phyloP scores from a whole-genome alignment of 331 rosid species.

The Malus hybrid region DNA sequence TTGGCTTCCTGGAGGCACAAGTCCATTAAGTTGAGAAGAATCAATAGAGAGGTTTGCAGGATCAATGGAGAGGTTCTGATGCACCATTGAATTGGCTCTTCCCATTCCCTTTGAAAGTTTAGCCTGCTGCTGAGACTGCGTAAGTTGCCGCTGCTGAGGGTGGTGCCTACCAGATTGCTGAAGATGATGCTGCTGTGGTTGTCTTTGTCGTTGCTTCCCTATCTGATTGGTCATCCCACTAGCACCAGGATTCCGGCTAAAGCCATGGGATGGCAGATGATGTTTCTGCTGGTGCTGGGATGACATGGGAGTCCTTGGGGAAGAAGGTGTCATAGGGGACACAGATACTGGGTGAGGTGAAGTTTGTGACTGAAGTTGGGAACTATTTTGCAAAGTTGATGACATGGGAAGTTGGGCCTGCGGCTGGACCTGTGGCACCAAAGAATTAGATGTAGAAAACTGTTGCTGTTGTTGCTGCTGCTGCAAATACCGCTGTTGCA shows the following conservation, averaged over 20 bases:
- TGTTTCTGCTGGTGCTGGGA: constrained; percentile 84
- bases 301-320: constrained; percentile 60
- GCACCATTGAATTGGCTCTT: constrained; percentile 58
- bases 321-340: constrained; percentile 54
- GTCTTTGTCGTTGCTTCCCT: constrained; percentile 72
- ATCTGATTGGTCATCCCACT: constrained; percentile 60
- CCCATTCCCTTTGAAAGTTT: constrained; percentile 75
- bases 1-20: constrained; percentile 68
- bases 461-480: constrained; percentile 55
- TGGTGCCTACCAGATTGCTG: constrained; percentile 88
- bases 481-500: constrained; percentile 67
- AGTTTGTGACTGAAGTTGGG: constrained; percentile 62
- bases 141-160: constrained; percentile 70
- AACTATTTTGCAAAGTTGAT: constrained; percentile 52
- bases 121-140: constrained; percentile 70
- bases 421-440: constrained; percentile 53
- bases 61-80: constrained; percentile 64
- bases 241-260: constrained; percentile 61
- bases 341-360: constrained; percentile 62
- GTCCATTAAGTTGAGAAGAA: constrained; percentile 71
- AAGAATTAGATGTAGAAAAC: constrained; percentile 61
- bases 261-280: constrained; percentile 73
- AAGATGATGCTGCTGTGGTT: constrained; percentile 60
- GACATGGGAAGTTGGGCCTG: constrained; percentile 73
- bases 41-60: constrained; percentile 49